Evolutionary conservation across 2,329 filamentous ascomycete species (phyloP).

Genomic region (Drechmeria coniospora): DNA sequence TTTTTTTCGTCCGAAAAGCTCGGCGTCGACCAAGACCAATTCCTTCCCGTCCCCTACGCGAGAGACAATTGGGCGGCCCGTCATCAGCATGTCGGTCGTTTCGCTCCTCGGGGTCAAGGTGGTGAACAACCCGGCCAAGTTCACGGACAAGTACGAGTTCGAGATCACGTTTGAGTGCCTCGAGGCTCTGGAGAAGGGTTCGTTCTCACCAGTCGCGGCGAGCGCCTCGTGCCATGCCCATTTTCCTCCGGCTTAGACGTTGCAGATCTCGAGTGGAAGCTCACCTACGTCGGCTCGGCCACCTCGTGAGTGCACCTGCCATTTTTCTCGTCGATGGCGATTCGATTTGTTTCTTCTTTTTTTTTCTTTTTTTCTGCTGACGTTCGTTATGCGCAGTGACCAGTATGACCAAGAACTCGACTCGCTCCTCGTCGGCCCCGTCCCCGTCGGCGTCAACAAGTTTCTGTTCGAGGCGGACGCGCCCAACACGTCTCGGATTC

Average conservation of each 20-base stretch:
- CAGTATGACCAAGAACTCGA: slow-evolving; percentile 98
- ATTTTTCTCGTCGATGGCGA: too few relatives aligned
- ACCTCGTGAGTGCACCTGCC: slow-evolving; percentile 56
- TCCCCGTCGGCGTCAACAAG: slow-evolving; percentile 95
- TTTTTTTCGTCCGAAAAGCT: too few relatives aligned
- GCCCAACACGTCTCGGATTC: slow-evolving; percentile 79
- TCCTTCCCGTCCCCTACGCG: slow-evolving; percentile 2
- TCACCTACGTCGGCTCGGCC: slow-evolving; percentile 96
- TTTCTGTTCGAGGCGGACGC: slow-evolving; percentile 95
- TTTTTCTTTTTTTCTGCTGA: too few relatives aligned
- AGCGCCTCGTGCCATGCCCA: too few relatives aligned
- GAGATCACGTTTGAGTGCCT: slow-evolving; percentile 99
- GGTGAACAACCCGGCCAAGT: slow-evolving; percentile 90
- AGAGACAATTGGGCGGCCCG: too few relatives aligned
- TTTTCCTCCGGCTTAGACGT: slow-evolving; percentile 1
- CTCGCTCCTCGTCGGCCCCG: slow-evolving; percentile 89
- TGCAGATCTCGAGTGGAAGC: slow-evolving; percentile 93
- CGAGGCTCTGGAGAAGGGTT: slow-evolving; percentile 85
- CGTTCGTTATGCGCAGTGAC: slow-evolving; percentile 44
- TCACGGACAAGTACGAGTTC: slow-evolving; percentile 86
- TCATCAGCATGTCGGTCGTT: slow-evolving; percentile 69
- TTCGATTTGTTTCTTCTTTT: too few relatives aligned
- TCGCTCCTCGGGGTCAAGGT: slow-evolving; percentile 92
- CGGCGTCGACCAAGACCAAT: too few relatives aligned
- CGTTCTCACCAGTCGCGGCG: slow-evolving; percentile 9